Conservation (phyloP, 441 rosid genomes). For the Erodium moschatum region DNA sequence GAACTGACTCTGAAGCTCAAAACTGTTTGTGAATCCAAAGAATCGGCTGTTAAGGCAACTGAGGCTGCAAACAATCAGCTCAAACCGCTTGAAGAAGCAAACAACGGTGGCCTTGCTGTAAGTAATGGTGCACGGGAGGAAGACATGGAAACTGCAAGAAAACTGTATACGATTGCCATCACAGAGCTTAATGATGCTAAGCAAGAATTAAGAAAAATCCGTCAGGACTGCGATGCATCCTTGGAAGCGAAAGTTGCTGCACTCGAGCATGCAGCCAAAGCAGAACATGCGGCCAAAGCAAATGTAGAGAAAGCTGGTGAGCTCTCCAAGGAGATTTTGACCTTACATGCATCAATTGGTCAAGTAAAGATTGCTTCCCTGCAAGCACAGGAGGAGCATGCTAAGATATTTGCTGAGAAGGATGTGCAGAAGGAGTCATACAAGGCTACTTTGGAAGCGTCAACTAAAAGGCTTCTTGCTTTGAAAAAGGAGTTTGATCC, state of each 20-base stretch:
- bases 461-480: constrained; percentile 42
- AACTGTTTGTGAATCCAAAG: constrained; percentile 51
- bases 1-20: constrained; percentile 57
- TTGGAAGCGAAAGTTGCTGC: constrained; percentile 53
- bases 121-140: constrained; percentile 39
- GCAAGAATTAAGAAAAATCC: constrained; percentile 64
- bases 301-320: constrained; percentile 61
- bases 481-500: constrained; percentile 68
- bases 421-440: constrained; percentile 53
- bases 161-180: constrained; percentile 44
- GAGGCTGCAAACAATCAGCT: constrained; percentile 59
- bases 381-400: constrained; percentile 59
- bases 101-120: constrained; percentile 29
- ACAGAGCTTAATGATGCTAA: constrained; percentile 66
- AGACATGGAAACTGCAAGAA: constrained; percentile 51
- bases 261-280: constrained; percentile 47
- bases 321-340: constrained; percentile 58
- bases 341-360: constrained; percentile 62
- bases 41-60: constrained; percentile 47
- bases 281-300: constrained; percentile 45
- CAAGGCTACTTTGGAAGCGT: constrained; percentile 57
- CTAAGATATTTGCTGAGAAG: constrained; percentile 61
- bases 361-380: constrained; percentile 69
- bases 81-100: constrained; percentile 46
- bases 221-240: constrained; percentile 53